Base-by-base conservation (phyloP, 805 yeast genomes). In the Pichia sporocuriosa region DNA sequence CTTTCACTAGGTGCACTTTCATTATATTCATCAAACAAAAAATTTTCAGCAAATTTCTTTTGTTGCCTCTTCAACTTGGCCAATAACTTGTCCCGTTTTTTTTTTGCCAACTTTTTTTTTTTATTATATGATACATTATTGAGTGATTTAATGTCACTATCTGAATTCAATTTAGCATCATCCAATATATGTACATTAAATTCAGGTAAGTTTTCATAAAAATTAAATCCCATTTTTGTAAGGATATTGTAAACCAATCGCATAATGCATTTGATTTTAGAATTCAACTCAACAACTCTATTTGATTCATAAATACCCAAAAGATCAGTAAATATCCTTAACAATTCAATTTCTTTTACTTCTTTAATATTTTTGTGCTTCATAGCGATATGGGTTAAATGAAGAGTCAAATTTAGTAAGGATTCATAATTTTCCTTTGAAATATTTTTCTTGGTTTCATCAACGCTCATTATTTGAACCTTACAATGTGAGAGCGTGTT, bases 21-120 rank as follows among this genome's bases (percentile, higher is more conserved):
- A n/a, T 56, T 62, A 19, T 48, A 56, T 21, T 54, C 60, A 24
- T 63, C 70, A 57, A 65, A 65, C 29, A 65, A 75, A 9, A 56
- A 59, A 38, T 73, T 71, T 43, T 75, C 76, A 23, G 83, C 75
- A 62, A 90, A 93, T 63, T 70, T 73, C 29, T 75, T 69, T 56
- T 90, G 97, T 52, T 87, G 94, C 48, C 74, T 76, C 49, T 81
- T 84, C 56, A 90, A 75, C 44, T 81, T 85, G 1, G 83, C 90
- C 72, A 90, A 60, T 25, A 89, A 69, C 51, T 78, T 81, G 1
- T 72, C 74, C 51, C 79, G 82, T 49, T 89, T 76, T 45, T 73
- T 79, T 50, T 76, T 76, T 0, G 95, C 96, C 7, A 74, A 50
- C 31, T 73, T 67, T 58, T 81, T 84, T 65, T 81, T 86, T 44